Evolutionary conservation across 176 grass and related monocot species (phyloP).

Genomic region (Thinopyrum elongatum): DNA sequence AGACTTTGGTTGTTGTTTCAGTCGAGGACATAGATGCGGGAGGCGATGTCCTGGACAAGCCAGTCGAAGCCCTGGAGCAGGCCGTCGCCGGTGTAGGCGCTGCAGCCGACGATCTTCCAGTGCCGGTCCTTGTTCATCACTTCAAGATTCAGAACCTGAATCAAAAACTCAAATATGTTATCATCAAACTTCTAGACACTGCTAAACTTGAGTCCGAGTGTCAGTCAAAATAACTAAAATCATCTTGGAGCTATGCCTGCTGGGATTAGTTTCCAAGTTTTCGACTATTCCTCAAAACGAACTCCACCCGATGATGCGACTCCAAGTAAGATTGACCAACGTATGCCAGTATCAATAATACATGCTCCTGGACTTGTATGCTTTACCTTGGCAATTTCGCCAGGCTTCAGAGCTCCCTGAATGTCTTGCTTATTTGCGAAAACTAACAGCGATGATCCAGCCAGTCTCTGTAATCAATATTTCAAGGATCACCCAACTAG

Average conservation of each 20-base stretch:
- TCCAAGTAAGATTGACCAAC: too few species aligned
- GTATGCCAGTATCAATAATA: too few species aligned
- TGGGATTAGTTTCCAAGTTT: background rate
- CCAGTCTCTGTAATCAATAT: constrained; percentile 44
- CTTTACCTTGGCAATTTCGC: background rate
- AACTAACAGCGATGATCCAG: constrained; percentile 57
- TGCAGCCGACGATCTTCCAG: constrained; percentile 65
- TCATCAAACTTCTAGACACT: background rate
- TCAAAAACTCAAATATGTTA: background rate
- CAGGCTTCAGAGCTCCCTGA: constrained; percentile 40
- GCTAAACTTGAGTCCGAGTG: too few species aligned
- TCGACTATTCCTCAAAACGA: background rate
- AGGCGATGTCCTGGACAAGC: constrained; percentile 73
- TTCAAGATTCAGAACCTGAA: constrained; percentile 59
- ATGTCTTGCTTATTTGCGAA: constrained; percentile 80
- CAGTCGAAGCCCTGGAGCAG: constrained; percentile 76
- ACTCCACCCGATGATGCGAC: too few species aligned
- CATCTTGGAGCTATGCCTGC: too few species aligned
- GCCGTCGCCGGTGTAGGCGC: constrained; percentile 57
- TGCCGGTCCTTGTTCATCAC: constrained; percentile 59
- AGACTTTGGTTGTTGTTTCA: background rate
- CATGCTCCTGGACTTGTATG: too few species aligned
- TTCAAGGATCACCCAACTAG: background rate
- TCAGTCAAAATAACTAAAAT: too few species aligned
- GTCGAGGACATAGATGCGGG: constrained; percentile 68